Evolutionary conservation across 2,329 filamentous ascomycete species (phyloP), one percentile per base, ranked within the genome.

Genomic region (Alternaria conjuncta): DNA sequence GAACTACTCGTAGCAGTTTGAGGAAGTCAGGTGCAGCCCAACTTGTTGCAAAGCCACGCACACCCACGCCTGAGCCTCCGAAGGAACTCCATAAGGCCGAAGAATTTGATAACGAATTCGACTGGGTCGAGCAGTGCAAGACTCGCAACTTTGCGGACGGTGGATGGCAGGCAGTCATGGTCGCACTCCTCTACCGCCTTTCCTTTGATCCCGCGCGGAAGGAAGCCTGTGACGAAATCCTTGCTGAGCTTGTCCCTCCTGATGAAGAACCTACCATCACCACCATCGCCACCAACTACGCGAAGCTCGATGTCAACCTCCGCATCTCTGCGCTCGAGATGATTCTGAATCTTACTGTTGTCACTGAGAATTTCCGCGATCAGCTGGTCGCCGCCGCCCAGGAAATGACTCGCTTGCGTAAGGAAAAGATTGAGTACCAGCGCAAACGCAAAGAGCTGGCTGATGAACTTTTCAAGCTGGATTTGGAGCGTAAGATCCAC

Each of bases 401-500:
- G 75, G 92, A 93, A 57, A 97, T 98, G 94, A 99, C 96, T 2
- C 89, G 90, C 58, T 93, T 96, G 75, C 90, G 96, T 54, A 99
- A 99, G 80, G 92, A 96, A 77, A 97, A 97, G 83, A 97, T 97
- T 65, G 93, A 97, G 69, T 91, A 89, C 81, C 95, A 98, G 81
- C 88, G 94, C 68, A 88, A 92, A 71, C 89, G 92, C 67, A 91
- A 90, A 78, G 81, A 83, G 69, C 80, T 84, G 84, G 82, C 90
- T 36, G 90, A 94, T 78, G 90, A 94, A 57, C 82, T 95, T 25
- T 89, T 89, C 66, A 82, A 84, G 25, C 83, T 94, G 2, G 90
- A 93, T 67, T 90, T 93, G 57, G 88, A 93, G 77, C 87, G 89
- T 61, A 93, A 92, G 79, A 88, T 90, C 45, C 82, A 92, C 23